Conservation (phyloP, 768 basidiomycete species). For the Xerocomellus amylosporus region DNA sequence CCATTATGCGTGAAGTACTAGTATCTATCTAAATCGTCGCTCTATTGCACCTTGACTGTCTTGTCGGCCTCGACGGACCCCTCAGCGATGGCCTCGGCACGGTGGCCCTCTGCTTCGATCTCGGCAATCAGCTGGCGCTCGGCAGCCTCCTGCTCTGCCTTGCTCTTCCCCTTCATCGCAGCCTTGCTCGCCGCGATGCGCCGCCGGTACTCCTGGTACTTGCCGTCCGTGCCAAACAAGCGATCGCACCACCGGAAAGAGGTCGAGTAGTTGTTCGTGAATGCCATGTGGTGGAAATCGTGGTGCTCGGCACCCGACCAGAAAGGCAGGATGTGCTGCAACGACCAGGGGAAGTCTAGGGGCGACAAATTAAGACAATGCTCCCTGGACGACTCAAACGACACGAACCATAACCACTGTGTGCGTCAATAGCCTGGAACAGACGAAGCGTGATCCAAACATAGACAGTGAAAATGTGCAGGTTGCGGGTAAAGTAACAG, state of each 20-base stretch:
- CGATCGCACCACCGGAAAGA: conserved; percentile 94
- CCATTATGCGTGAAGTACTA: conserved; percentile 9
- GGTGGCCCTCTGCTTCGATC: conserved; percentile 70
- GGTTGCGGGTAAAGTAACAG: conserved; percentile 63
- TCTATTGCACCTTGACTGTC: conserved; percentile 29
- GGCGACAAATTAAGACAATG: neutral
- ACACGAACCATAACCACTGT: conserved; percentile 86
- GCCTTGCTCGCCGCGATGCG: conserved; percentile 62
- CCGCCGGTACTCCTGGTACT: conserved; percentile 78
- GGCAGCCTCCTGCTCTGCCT: conserved; percentile 50
- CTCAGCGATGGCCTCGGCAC: conserved; percentile 59
- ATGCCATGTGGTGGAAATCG: conserved; percentile 98
- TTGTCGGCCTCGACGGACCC: conserved; percentile 25
- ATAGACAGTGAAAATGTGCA: conserved; percentile 94
- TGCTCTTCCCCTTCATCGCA: conserved; percentile 49
- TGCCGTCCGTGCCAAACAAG: conserved; percentile 85
- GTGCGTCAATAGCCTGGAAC: conserved; percentile 96
- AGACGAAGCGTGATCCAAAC: conserved; percentile 91
- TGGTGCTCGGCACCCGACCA: conserved; percentile 98
- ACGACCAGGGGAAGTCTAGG: conserved; percentile 94
- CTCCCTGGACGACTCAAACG: neutral
- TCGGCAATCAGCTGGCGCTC: conserved; percentile 65
- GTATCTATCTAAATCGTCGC: neutral
- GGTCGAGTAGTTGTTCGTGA: conserved; percentile 90
- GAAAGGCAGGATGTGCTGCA: conserved; percentile 89